phyloP scores from a whole-genome alignment of 352 stramenopile genomes.

The Detonula confervacea region DNA sequence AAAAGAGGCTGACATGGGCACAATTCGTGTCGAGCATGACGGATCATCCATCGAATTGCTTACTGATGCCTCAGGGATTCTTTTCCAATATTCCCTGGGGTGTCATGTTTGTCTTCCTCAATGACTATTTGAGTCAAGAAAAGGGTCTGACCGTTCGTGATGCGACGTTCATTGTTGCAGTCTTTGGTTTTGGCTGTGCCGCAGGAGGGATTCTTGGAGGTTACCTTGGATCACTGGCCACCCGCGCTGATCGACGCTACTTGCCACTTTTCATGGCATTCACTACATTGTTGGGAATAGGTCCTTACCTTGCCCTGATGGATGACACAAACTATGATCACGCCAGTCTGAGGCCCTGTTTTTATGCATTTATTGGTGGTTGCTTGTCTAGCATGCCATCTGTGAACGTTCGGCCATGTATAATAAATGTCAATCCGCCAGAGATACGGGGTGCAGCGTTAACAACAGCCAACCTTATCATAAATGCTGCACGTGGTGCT shows the following conservation, averaged over 20 bases:
- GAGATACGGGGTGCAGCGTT: conserved; percentile 71
- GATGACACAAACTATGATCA: conserved; percentile 57
- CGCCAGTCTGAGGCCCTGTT: conserved; percentile 45
- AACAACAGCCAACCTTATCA: conserved; percentile 76
- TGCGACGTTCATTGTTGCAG: conserved; percentile 72
- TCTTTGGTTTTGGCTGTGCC: conserved; percentile 73
- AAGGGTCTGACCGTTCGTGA: conserved; percentile 67
- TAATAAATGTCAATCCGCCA: conserved; percentile 81
- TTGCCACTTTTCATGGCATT: conserved; percentile 71
- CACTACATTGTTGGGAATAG: conserved; percentile 59
- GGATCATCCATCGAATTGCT: conserved; percentile 61
- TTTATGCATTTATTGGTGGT: conserved; percentile 57
- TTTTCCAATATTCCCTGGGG: conserved; percentile 79
- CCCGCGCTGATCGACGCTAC: conserved; percentile 26
- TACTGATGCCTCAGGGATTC: conserved; percentile 76
- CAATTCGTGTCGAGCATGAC: conserved; percentile 62
- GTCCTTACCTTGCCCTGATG: conserved; percentile 65
- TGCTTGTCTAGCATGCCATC: conserved; percentile 62
- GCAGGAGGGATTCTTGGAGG: conserved; percentile 72
- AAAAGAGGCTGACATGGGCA: conserved; percentile 67
- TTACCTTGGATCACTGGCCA: conserved; percentile 59
- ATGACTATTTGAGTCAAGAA: conserved; percentile 80
- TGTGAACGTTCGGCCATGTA: conserved; percentile 76
- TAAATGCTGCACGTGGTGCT: conserved; percentile 64
- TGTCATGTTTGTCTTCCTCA: conserved; percentile 82